Evolutionary conservation across 2,329 filamentous ascomycete genomes (phyloP), one percentile per base, ranked within the genome.

Genomic region (Botrytis sinoallii): DNA sequence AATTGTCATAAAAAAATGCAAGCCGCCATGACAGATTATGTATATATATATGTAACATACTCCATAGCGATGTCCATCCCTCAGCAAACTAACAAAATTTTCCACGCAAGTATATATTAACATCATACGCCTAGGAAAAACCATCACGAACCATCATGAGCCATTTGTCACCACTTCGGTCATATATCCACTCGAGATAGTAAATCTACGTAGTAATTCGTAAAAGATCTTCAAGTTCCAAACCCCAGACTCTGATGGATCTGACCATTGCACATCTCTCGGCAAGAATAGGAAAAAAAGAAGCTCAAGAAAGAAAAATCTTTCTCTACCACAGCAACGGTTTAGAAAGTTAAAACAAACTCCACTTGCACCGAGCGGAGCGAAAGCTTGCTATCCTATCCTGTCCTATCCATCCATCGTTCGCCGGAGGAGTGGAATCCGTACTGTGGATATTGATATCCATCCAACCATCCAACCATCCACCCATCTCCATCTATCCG

Each of bases 241-340:
- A 46, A 68, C 65, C 65, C 65, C 65, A 68, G 65, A 68, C 35
- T 68, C 35, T 57, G 8, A 55, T 68, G 65, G 46, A 35, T 67
- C 65, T n/a, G 20, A 38, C 14, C 35, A 40, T 25, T 42, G 40
- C 60, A 42, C 16, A 64, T 9, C 25, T 22, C 9, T 42, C 38
- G 61, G 64, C 64, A 52, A 67, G 32, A 67, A 52, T 52, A 55
- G 65, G 35, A 40, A 55, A 48, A 25, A 22, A 55, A 8, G 12
- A 20, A 35, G 44, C 29, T 20, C 1, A 5, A 55, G 18, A 55
- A 22, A n/a, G 32, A 66, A 67, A 68, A 68, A 29, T 57, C 65
- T 68, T 57, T 68, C 65, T 68, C 65, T 68, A 68, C 65, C 65
- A 68, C 65, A 42, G 65, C 65, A 68, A 68, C 65, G 65, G 46